Evolutionary conservation across 495 filamentous ascomycete genomes (phyloP).

Genomic region (Hypomontagnella monticulosa): DNA sequence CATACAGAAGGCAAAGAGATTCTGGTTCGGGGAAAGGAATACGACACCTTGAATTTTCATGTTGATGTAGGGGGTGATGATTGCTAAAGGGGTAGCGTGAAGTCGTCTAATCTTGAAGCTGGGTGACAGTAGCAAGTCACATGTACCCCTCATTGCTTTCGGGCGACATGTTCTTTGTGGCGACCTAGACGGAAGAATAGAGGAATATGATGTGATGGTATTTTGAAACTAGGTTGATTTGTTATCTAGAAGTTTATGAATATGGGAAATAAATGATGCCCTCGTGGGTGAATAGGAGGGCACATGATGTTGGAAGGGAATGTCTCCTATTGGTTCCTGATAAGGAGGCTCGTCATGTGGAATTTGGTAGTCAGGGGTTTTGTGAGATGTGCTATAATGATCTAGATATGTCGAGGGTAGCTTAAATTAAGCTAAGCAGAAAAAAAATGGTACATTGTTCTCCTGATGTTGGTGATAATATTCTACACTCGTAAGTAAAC

Average conservation of each 20-base stretch:
- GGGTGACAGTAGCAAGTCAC: no score
- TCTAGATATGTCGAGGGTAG: neutral
- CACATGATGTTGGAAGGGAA: constrained; percentile 7
- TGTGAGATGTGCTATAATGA: neutral
- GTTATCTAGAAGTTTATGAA: no score
- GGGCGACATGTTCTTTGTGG: no score
- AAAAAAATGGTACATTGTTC: no score
- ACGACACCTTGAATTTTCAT: constrained; percentile 16
- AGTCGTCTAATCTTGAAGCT: no score
- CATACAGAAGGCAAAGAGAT: neutral
- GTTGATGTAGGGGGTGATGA: constrained; percentile 6
- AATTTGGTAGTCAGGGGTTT: neutral
- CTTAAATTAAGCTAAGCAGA: neutral
- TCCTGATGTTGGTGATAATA: no score
- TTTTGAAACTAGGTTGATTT: no score
- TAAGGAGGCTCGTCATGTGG: constrained; percentile 26
- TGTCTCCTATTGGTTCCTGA: constrained; percentile 18
- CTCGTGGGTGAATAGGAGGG: neutral
- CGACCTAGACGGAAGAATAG: no score
- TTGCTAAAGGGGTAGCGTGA: neutral
- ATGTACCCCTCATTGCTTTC: no score
- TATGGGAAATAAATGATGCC: no score
- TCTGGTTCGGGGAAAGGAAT: constrained; percentile 8
- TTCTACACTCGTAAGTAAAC: no score
- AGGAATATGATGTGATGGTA: no score